Percentiles rank a stretch among this genome's conserved stretches.
Conservation (phyloP, 2,329 filamentous ascomycete genomes). For the Aspergillus puulaauensis region DNA sequence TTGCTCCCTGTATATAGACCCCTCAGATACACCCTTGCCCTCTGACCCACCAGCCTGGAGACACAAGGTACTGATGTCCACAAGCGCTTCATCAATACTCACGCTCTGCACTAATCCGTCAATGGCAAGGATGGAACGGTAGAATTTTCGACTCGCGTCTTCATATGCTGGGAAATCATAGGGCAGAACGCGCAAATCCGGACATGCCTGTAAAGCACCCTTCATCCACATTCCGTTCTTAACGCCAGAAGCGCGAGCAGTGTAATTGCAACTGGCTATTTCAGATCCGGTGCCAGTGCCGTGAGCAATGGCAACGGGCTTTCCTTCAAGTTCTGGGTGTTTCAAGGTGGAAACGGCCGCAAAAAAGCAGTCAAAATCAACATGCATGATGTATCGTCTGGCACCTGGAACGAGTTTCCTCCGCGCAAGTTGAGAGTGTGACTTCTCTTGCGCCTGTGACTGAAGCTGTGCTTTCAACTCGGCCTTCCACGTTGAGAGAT, state of each 20-base stretch:
- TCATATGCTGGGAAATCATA: constrained; percentile 97
- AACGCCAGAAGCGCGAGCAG: constrained; percentile 78
- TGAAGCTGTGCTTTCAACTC: constrained; percentile 89
- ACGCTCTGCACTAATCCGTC: constrained; percentile 91
- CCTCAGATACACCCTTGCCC: constrained; percentile 65
- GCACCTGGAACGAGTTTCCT: constrained; percentile 60
- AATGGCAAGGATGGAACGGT: constrained; percentile 75
- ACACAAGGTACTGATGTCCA: constrained; percentile 77
- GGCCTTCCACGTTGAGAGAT: constrained; percentile 95
- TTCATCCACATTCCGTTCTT: constrained; percentile 99
- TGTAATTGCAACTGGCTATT: constrained; percentile 97
- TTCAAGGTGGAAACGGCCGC: constrained; percentile 85
- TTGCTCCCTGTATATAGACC: constrained; percentile 74
- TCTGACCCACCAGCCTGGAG: constrained; percentile 65
- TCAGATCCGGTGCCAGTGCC: constrained; percentile 82
- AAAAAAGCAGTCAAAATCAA: constrained; percentile 99
- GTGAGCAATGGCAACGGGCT: constrained; percentile 87
- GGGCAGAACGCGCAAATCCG: constrained; percentile 82
- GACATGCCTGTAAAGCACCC: constrained; percentile 75
- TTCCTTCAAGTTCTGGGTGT: constrained; percentile 70
- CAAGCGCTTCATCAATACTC: constrained; percentile 89
- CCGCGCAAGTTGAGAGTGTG: constrained; percentile 45
- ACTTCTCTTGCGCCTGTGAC: constrained; percentile 70
- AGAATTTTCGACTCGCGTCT: constrained; percentile 83
- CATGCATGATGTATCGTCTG: constrained; percentile 84